Conservation (phyloP, 768 basidiomycete genomes). For the Tylopilus cervinicoccineus region DNA sequence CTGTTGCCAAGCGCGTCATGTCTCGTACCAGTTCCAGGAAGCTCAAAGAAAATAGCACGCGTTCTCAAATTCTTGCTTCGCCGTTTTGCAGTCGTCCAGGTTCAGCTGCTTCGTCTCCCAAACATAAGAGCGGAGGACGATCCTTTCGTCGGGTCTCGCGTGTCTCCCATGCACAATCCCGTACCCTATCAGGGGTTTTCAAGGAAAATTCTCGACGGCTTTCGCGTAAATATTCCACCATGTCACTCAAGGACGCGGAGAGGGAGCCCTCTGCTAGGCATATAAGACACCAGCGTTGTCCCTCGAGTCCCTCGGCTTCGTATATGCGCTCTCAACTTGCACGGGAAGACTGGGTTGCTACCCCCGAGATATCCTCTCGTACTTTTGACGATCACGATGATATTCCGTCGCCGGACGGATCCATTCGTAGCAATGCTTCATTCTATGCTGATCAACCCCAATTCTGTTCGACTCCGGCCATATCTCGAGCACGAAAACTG, state of each 20-base stretch:
- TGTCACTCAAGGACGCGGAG: conserved; percentile 16
- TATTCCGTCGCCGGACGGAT: not conserved
- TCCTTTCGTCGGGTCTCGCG: conserved; percentile 14
- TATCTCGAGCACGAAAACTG: conserved; percentile 1
- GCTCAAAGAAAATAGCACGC: conserved; percentile 36
- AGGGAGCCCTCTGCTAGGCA: conserved; percentile 9
- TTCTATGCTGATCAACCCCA: conserved; percentile 23
- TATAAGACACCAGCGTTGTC: conserved; percentile 16
- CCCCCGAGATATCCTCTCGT: conserved; percentile 8
- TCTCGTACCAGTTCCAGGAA: conserved; percentile 39
- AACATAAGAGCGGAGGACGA: conserved; percentile 13
- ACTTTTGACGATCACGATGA: not conserved
- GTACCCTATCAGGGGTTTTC: conserved; percentile 34
- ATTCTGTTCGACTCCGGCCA: conserved; percentile 26
- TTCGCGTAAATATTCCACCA: conserved; percentile 15
- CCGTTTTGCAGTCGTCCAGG: conserved; percentile 45
- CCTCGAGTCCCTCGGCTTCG: conserved; percentile 20
- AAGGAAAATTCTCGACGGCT: conserved; percentile 15
- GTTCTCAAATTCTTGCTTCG: conserved; percentile 34
- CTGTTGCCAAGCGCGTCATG: conserved; percentile 30
- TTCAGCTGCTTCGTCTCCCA: conserved; percentile 38
- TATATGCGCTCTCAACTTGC: conserved; percentile 26
- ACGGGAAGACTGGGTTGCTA: conserved; percentile 13
- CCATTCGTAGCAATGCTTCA: conserved; percentile 5
- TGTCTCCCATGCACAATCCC: conserved; percentile 32